Conservation (phyloP, 2,329 filamentous ascomycete species). For the Epichloe aotearoae region DNA sequence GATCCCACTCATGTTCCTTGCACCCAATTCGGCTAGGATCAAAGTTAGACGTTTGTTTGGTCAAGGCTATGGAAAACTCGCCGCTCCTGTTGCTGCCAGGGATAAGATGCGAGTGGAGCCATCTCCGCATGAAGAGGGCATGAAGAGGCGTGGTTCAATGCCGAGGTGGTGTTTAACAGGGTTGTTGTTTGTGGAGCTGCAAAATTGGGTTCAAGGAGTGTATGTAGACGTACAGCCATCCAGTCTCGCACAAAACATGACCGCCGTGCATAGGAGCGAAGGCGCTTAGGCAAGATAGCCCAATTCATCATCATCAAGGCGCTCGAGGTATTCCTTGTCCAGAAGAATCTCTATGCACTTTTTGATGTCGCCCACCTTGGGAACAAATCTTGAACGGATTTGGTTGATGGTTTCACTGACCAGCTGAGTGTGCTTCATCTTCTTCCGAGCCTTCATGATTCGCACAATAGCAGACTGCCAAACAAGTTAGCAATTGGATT, state of each 20-base stretch:
- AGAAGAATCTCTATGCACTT: slow-evolving; percentile 98
- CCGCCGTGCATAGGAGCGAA: background rate
- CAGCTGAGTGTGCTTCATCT: slow-evolving; percentile 92
- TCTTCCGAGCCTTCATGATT: slow-evolving; percentile 99
- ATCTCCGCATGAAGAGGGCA: too few relatives aligned
- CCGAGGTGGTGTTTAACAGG: too few relatives aligned
- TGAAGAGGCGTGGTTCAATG: background rate
- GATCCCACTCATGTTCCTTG: background rate
- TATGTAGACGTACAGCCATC: too few relatives aligned
- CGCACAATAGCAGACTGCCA: slow-evolving; percentile 87
- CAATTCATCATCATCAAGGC: slow-evolving; percentile 84
- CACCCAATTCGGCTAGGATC: background rate
- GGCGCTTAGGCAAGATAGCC: slow-evolving; percentile 68
- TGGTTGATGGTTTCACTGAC: slow-evolving; percentile 93
- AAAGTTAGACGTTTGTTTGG: background rate
- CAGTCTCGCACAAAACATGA: too few relatives aligned
- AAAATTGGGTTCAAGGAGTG: too few relatives aligned
- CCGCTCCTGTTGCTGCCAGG: background rate
- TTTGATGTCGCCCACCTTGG: slow-evolving; percentile 92
- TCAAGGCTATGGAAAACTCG: background rate
- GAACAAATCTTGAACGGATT: slow-evolving; percentile 84
- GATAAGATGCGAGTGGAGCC: background rate
- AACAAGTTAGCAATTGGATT: slow-evolving; percentile 12
- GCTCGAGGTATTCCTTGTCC: slow-evolving; percentile 97
- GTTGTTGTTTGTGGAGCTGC: too few relatives aligned